Conservation (phyloP, 2,329 filamentous ascomycete species). For the Drechslerella coelobrocha region DNA sequence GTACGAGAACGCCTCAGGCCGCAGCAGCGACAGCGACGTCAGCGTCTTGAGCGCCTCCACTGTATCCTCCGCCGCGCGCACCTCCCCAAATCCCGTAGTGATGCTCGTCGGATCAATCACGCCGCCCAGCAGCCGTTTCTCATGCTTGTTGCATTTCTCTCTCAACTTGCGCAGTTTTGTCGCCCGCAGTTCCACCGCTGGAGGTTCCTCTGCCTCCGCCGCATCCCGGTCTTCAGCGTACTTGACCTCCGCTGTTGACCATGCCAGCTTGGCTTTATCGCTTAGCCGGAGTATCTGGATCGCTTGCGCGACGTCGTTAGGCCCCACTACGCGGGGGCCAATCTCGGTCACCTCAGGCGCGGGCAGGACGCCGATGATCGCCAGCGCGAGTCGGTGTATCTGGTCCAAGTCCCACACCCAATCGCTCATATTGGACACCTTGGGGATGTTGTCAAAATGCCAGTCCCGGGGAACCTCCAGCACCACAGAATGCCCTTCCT, state of each 20-base stretch:
- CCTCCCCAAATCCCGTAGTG: slow-evolving; percentile 83
- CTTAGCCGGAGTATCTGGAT: slow-evolving; percentile 16
- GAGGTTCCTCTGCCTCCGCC: slow-evolving; percentile 55
- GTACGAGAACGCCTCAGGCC: slow-evolving; percentile 94
- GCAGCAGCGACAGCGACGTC: slow-evolving; percentile 82
- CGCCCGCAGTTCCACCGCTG: slow-evolving; percentile 58
- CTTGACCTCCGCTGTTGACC: slow-evolving; percentile 46
- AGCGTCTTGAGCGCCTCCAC: slow-evolving; percentile 87
- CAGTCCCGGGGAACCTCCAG: slow-evolving; percentile 56
- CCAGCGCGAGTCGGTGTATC: slow-evolving; percentile 64
- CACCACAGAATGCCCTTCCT: slow-evolving; percentile 53
- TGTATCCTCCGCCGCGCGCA: slow-evolving; percentile 81
- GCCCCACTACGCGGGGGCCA: slow-evolving; percentile 50
- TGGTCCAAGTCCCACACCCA: slow-evolving; percentile 67
- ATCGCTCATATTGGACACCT: slow-evolving; percentile 56
- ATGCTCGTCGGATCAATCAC: slow-evolving; percentile 82
- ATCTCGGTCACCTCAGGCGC: slow-evolving; percentile 54
- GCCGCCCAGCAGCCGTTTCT: slow-evolving; percentile 80
- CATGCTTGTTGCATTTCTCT: slow-evolving; percentile 73
- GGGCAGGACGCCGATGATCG: slow-evolving; percentile 26
- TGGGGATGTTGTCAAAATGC: slow-evolving; percentile 54
- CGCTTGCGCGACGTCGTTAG: slow-evolving; percentile 27
- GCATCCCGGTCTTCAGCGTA: slow-evolving; percentile 50
- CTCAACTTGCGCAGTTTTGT: slow-evolving; percentile 62
- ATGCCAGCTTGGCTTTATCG: slow-evolving; percentile 55